Base-by-base conservation (phyloP, 2,329 filamentous ascomycete genomes). In the Nothophaeocryptopus gaeumannii region DNA sequence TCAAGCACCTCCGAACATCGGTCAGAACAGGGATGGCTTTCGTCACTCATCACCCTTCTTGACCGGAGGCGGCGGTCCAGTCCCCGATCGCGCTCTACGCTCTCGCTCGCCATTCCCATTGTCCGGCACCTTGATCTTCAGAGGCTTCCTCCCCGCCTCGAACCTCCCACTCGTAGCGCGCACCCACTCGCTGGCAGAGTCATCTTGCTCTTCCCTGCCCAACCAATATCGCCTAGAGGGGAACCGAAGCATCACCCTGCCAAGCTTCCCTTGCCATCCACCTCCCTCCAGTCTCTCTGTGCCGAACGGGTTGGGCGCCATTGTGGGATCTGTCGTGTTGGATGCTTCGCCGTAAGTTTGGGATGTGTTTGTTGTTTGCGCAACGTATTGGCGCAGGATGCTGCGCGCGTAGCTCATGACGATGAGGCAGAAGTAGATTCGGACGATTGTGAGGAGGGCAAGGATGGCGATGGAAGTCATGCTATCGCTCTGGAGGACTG, bases 351-450 rank as follows among this genome's bases (percentile, higher is more conserved):
- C 47, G 51, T 58, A 50, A 13, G 39, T 32, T 47, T 43, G 12
- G 58, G 53, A 8, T 63, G 45, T 49, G 31, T 47, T 40, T 41
- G 45, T 53, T 33, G 50, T 49, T 36, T 53, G 50, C 36, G 78
- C 72, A 42, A 86, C 77, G 66, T 88, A 82, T 59, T 84, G 83
- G 51, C 87, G 80, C 42, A 96, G 72, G 11, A 88, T 85, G 65
- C 85, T 81, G 55, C 89, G 82, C 3, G 91, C 89, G 68, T 88
- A 93, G 5, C 88, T 83, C 71, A 95, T 83, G 67, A 95, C 83
- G 46, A 96, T 79, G 33, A 96, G 74, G 59, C 87, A 82, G 62
- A 95, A 91, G 73, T 96, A 96, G 29, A 90, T 69, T 29, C 91
- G 80, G 35, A 95, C 75, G 10, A 85, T 74, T 72, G 86, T 95